Evolutionary conservation across 2,329 filamentous ascomycete species (phyloP).

Genomic region (Venturia aucupariae): DNA sequence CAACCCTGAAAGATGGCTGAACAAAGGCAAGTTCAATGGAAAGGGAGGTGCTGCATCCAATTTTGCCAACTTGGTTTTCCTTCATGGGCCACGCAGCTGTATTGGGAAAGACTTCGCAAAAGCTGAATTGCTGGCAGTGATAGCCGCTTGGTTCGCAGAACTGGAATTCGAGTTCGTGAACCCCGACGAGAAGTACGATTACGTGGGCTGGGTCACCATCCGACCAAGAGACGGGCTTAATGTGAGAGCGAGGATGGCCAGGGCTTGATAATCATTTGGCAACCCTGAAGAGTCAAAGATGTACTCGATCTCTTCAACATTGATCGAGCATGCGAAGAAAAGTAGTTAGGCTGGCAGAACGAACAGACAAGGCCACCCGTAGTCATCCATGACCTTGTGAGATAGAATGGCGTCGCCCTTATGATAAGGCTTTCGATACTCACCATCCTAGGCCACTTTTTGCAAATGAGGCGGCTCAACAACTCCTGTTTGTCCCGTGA

Average conservation of each 20-base stretch:
- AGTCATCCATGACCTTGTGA: too few relatives aligned
- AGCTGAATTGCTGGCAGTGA: slow-evolving; percentile 31
- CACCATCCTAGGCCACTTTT: background rate
- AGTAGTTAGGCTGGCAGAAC: too few relatives aligned
- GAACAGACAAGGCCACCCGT: too few relatives aligned
- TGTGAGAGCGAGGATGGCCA: too few relatives aligned
- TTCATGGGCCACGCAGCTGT: slow-evolving; percentile 30
- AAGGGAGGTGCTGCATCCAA: slow-evolving; percentile 29
- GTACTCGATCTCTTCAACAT: too few relatives aligned
- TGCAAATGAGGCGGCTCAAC: slow-evolving; percentile 25
- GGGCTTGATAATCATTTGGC: too few relatives aligned
- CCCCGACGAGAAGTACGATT: slow-evolving; percentile 24
- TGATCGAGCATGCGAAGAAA: too few relatives aligned
- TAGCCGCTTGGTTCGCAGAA: slow-evolving; percentile 30
- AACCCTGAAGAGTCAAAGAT: too few relatives aligned
- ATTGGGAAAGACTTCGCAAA: slow-evolving; percentile 36
- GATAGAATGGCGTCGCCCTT: too few relatives aligned
- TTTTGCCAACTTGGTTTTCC: slow-evolving; percentile 31
- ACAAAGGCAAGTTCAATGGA: background rate
- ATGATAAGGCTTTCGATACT: too few relatives aligned
- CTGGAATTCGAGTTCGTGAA: slow-evolving; percentile 3
- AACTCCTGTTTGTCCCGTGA: slow-evolving; percentile 19
- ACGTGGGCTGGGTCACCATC: background rate
- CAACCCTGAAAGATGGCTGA: slow-evolving; percentile 64
- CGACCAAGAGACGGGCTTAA: background rate